phyloP scores from a whole-genome alignment of 495 filamentous ascomycete species.

The Barbatosphaeria neglecta region DNA sequence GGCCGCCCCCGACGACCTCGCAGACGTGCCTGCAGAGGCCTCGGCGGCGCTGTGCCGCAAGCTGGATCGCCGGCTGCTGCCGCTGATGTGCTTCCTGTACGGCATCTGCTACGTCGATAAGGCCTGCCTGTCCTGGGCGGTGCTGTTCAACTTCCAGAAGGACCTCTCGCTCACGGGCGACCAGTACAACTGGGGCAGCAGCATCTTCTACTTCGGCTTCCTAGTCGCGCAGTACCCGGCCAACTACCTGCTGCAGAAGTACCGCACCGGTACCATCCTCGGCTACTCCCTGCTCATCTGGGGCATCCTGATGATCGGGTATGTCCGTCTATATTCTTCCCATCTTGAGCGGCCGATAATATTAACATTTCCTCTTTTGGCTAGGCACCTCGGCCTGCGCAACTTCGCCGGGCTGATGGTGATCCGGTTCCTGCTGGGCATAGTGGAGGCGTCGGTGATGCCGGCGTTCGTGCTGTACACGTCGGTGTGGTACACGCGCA shows the following conservation, averaged over 20 bases:
- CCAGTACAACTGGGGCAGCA: conserved; percentile 8
- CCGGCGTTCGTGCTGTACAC: conserved; percentile 8
- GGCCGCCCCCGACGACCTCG: background rate
- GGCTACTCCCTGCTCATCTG: background rate
- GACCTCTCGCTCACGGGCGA: conserved; percentile 4
- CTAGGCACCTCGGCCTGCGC: background rate
- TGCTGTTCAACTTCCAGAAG: background rate
- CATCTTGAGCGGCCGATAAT: too few species aligned
- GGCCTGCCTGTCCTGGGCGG: background rate
- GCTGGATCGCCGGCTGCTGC: background rate
- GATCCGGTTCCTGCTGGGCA: background rate
- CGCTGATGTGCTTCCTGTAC: conserved; percentile 1
- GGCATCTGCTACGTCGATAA: conserved; percentile 1
- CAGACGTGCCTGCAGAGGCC: background rate
- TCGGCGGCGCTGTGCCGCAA: conserved; percentile 1
- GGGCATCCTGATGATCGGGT: background rate
- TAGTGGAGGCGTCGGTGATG: conserved; percentile 6
- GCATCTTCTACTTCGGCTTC: conserved; percentile 6
- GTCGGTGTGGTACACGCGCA: background rate
- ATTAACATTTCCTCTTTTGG: too few species aligned
- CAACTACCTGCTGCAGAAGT: conserved; percentile 31
- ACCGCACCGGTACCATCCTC: conserved; percentile 30
- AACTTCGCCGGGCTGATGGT: background rate
- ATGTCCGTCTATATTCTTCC: background rate
- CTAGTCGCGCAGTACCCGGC: conserved; percentile 6